These are phyloP conservation scores for Populus alba DNA, from an alignment of 345 rosid species.

Conservation along the genomic window DNA sequence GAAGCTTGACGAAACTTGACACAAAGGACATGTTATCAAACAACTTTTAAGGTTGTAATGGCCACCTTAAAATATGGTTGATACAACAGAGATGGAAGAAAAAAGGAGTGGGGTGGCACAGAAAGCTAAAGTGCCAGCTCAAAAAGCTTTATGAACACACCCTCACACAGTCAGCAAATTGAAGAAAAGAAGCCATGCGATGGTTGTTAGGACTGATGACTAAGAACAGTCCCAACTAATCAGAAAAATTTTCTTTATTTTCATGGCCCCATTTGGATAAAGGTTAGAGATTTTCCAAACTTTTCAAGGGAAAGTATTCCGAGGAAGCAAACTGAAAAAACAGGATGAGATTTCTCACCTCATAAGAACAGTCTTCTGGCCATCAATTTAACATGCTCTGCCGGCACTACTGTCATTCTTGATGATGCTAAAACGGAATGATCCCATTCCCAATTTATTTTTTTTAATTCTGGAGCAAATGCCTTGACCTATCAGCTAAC, in stretches of 20 bases:
- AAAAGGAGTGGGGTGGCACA: constrained; percentile 18
- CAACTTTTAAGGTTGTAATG: neutral
- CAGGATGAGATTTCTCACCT: neutral
- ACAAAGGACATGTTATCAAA: neutral
- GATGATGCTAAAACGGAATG: neutral
- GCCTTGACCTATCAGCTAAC: neutral
- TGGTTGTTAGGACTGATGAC: neutral
- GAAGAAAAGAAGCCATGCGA: neutral
- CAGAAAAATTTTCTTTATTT: neutral
- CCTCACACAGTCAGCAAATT: neutral
- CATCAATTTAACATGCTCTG: neutral
- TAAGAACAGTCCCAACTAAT: constrained; percentile 13
- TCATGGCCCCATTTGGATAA: neutral
- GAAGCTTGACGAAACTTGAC: neutral
- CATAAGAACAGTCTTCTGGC: neutral
- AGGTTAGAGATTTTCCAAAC: neutral
- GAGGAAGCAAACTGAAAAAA: neutral
- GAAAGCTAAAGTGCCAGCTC: constrained; percentile 47
- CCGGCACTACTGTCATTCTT: too few relatives aligned
- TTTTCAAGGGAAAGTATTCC: neutral
- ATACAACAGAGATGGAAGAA: neutral
- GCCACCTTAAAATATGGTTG: too few relatives aligned
- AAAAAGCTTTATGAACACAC: constrained; percentile 35
- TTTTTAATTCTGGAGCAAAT: neutral
- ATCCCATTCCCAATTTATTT: neutral